Evolutionary conservation across 345 rosid species (phyloP).

Genomic region (Hirschfeldia incana): DNA sequence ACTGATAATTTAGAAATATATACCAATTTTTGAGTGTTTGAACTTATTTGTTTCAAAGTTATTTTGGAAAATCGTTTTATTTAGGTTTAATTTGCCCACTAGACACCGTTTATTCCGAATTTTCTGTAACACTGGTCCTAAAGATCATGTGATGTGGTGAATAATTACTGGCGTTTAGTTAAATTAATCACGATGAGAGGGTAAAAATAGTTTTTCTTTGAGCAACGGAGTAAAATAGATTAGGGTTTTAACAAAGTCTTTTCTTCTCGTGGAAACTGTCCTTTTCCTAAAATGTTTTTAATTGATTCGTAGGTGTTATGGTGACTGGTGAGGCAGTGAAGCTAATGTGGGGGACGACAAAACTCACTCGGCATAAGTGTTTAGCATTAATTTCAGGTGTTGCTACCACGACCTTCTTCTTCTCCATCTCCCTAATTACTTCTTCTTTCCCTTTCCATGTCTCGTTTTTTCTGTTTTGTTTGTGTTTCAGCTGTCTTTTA

Average conservation of each 20-base stretch:
- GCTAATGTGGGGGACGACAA: constrained; percentile 18
- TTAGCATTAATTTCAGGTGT: constrained; percentile 35
- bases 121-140: too few relatives aligned
- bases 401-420: constrained; percentile 16
- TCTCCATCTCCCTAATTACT: constrained; percentile 29
- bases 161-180: not conserved
- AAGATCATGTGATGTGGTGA: not conserved
- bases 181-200: too few relatives aligned
- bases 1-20: too few relatives aligned
- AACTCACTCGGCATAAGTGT: constrained; percentile 26
- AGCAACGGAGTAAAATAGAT: not conserved
- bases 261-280: not conserved
- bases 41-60: too few relatives aligned
- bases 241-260: not conserved
- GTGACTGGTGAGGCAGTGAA: not conserved
- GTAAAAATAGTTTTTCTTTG: too few relatives aligned
- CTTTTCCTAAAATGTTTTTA: not conserved
- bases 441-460: constrained; percentile 18
- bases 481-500: constrained; percentile 28
- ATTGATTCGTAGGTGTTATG: not conserved
- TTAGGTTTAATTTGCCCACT: too few relatives aligned
- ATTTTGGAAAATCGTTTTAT: too few relatives aligned
- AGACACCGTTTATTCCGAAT: too few relatives aligned
- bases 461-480: constrained; percentile 7
- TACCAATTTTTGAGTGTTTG: too few relatives aligned